Conservation (phyloP, 1,284 basidiomycete genomes). For the Apiotrichum laibachii region DNA sequence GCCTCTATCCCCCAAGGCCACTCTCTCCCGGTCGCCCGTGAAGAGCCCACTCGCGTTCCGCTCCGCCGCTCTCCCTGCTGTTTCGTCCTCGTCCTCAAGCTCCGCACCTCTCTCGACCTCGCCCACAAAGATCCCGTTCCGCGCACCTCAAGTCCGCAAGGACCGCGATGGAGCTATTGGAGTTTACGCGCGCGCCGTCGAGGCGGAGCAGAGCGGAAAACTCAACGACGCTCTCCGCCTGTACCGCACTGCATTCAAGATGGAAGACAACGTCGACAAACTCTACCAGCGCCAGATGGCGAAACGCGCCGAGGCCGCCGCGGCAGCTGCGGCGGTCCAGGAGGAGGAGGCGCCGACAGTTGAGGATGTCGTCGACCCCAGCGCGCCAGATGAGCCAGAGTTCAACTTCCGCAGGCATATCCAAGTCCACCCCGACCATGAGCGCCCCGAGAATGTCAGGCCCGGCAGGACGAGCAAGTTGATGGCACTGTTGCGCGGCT, state of each 20-base stretch:
- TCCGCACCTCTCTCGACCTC: neutral
- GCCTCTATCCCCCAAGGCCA: neutral
- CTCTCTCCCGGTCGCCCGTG: no score
- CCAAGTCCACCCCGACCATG: constrained; percentile 47
- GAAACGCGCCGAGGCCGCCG: constrained; percentile 7
- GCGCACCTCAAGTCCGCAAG: constrained; percentile 18
- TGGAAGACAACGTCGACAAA: constrained; percentile 55
- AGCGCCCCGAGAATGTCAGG: constrained; percentile 10
- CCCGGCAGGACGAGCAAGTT: neutral
- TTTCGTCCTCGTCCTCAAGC: neutral
- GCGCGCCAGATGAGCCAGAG: constrained; percentile 31
- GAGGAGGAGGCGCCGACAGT: neutral
- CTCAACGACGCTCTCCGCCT: constrained; percentile 69
- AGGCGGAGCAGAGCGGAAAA: constrained; percentile 67
- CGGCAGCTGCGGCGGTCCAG: constrained; percentile 1
- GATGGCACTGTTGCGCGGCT: constrained; percentile 6
- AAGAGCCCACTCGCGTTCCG: no score
- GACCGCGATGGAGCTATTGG: constrained; percentile 56
- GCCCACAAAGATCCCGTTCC: constrained; percentile 16
- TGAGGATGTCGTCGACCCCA: constrained; percentile 36
- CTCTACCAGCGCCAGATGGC: constrained; percentile 27
- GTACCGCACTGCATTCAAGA: constrained; percentile 74
- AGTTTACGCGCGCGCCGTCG: constrained; percentile 66
- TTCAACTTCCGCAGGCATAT: constrained; percentile 48
- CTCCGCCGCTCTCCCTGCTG: no score